These are phyloP conservation scores for Backusella morwellensis DNA, from an alignment of 192 early-diverging fungal species.

Conservation along the genomic window DNA sequence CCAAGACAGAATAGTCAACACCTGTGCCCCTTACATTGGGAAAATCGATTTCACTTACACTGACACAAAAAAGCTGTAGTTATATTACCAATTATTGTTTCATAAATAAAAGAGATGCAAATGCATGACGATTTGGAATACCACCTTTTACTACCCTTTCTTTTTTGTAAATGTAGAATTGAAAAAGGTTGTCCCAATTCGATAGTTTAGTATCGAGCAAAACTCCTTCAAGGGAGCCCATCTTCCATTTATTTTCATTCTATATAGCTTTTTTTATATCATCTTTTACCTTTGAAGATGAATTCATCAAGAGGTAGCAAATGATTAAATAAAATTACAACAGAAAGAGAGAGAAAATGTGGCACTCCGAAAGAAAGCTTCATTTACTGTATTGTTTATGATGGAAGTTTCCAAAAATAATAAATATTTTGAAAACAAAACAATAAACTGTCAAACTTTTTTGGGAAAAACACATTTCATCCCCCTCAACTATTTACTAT, in stretches of 20 bases:
- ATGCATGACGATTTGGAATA: neutral
- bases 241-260: neutral
- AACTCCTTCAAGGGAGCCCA: neutral
- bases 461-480: neutral
- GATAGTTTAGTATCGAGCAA: neutral
- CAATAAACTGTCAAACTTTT: neutral
- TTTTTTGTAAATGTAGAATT: neutral
- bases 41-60: constrained; percentile 38
- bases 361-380: too few relatives aligned
- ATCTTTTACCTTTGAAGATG: too few relatives aligned
- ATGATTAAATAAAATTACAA: too few relatives aligned
- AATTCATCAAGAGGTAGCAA: too few relatives aligned
- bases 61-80: neutral
- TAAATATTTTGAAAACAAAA: neutral
- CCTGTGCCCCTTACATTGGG: constrained; percentile 70
- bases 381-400: too few relatives aligned
- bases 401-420: neutral
- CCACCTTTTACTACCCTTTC: neutral
- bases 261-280: neutral
- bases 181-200: neutral
- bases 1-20: constrained; percentile 87
- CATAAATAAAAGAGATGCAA: neutral
- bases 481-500: neutral
- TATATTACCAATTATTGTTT: neutral
- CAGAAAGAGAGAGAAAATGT: too few relatives aligned